phyloP scores from a whole-genome alignment of 192 early-diverging fungal species.

The Backusella westeae region DNA sequence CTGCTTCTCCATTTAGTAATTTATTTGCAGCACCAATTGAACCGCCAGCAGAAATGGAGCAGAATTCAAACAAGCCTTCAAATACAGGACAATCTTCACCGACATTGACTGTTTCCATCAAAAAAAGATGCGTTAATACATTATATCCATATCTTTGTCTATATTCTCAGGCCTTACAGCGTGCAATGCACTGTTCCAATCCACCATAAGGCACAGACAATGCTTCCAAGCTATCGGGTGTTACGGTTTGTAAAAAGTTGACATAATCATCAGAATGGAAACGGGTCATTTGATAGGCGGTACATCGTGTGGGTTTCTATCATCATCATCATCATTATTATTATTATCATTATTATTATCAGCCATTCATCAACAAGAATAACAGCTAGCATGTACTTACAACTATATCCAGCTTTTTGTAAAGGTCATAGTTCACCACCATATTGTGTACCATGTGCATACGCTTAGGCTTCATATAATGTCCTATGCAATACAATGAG shows the following conservation, averaged over 20 bases:
- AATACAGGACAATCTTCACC: slow-evolving; percentile 96
- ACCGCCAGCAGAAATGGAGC: slow-evolving; percentile 85
- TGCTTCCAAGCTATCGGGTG: slow-evolving; percentile 69
- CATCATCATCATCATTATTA: slow-evolving; percentile 13
- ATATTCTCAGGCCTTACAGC: slow-evolving; percentile 39
- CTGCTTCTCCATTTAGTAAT: slow-evolving; percentile 52
- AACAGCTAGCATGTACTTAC: slow-evolving; percentile 29
- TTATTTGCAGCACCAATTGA: slow-evolving; percentile 84
- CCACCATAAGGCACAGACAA: slow-evolving; percentile 55
- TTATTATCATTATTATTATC: no score
- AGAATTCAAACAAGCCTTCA: slow-evolving; percentile 95
- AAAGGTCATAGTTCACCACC: slow-evolving; percentile 88
- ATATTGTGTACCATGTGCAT: slow-evolving; percentile 93
- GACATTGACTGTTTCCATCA: slow-evolving; percentile 60
- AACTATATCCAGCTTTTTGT: slow-evolving; percentile 86
- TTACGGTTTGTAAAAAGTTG: slow-evolving; percentile 77
- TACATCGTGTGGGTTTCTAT: slow-evolving; percentile 76
- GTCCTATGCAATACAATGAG: slow-evolving; percentile 46
- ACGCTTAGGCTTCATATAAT: slow-evolving; percentile 98
- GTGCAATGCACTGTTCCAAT: slow-evolving; percentile 45
- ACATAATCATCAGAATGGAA: slow-evolving; percentile 96
- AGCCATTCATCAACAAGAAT: neutral
- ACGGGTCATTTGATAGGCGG: slow-evolving; percentile 84
- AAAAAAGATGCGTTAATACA: neutral
- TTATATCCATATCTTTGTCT: neutral